These are phyloP conservation scores for Fusarium anthophilum DNA, from an alignment of 2,329 filamentous ascomycete genomes.

Conservation along the genomic window DNA sequence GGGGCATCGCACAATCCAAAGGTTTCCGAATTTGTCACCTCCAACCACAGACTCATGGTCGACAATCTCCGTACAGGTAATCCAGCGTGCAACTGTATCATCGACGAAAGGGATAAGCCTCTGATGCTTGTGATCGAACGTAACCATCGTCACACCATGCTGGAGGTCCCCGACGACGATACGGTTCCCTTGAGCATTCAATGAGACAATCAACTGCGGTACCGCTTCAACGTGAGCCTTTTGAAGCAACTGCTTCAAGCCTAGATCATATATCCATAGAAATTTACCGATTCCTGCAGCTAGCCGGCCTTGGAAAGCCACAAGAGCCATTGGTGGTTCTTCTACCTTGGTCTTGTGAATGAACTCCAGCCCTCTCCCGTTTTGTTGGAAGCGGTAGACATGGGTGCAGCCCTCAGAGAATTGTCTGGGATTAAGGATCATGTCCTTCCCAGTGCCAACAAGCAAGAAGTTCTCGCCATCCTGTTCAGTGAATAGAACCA, in stretches of 20 bases:
- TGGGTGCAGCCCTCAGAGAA: constrained; percentile 86
- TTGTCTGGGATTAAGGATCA: constrained; percentile 79
- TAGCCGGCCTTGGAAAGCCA: constrained; percentile 89
- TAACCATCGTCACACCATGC: constrained; percentile 89
- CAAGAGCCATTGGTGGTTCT: constrained; percentile 84
- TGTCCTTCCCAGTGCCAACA: constrained; percentile 93
- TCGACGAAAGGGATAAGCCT: constrained; percentile 92
- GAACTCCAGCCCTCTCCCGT: constrained; percentile 87
- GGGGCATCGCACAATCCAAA: constrained; percentile 91
- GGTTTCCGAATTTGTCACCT: constrained; percentile 96
- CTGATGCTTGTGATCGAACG: constrained; percentile 92
- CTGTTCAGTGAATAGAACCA: constrained; percentile 86
- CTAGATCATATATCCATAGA: constrained; percentile 89
- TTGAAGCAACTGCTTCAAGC: constrained; percentile 88
- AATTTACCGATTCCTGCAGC: constrained; percentile 83
- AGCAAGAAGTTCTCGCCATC: constrained; percentile 91
- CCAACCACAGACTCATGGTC: constrained; percentile 97
- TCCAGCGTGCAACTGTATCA: constrained; percentile 89
- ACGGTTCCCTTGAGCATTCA: constrained; percentile 89
- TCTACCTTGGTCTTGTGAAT: constrained; percentile 97
- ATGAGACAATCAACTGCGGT: constrained; percentile 81
- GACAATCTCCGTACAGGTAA: constrained; percentile 89
- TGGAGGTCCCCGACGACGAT: constrained; percentile 93
- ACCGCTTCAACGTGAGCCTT: constrained; percentile 86
- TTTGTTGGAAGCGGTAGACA: constrained; percentile 87